Evolutionary conservation across 495 filamentous ascomycete genomes (phyloP).

Genomic region (Trichoderma erinaceum): DNA sequence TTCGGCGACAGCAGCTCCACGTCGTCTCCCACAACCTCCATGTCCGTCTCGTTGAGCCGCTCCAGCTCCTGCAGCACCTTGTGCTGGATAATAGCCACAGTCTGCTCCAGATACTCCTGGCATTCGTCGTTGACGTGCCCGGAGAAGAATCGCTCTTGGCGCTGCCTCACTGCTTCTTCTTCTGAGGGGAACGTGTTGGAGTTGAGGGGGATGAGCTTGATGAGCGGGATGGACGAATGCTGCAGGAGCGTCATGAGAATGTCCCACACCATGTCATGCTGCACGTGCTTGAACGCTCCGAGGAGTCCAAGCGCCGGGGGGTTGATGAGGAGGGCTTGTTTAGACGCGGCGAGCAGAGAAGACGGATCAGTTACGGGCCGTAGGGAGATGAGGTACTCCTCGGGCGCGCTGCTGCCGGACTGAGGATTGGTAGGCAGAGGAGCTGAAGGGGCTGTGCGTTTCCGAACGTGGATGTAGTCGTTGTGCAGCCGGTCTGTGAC

Average conservation of each 20-base stretch:
- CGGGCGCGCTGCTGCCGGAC: slow-evolving; percentile 20
- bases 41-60: slow-evolving; percentile 28
- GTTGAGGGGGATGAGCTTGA: slow-evolving; percentile 16
- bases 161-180: neutral
- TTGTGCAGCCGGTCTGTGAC: slow-evolving; percentile 37
- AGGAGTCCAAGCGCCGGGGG: slow-evolving; percentile 22
- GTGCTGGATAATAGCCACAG: slow-evolving; percentile 22
- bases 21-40: slow-evolving; percentile 25
- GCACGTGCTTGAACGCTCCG: slow-evolving; percentile 34
- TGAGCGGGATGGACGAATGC: neutral
- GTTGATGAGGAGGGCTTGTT: slow-evolving; percentile 20
- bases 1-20: slow-evolving; percentile 26
- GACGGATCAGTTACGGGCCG: slow-evolving; percentile 31
- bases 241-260: slow-evolving; percentile 23
- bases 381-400: slow-evolving; percentile 38
- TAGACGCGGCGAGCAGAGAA: slow-evolving; percentile 30
- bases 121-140: neutral
- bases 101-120: slow-evolving; percentile 21
- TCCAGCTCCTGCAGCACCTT: slow-evolving; percentile 29
- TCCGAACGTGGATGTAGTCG: slow-evolving; percentile 44
- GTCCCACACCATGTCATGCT: slow-evolving; percentile 36
- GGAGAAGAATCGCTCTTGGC: slow-evolving; percentile 4
- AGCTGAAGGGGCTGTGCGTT: slow-evolving; percentile 23
- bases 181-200: neutral
- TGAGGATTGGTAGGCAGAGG: neutral